Evolutionary conservation across 148 eudicot genomes (phyloP), one percentile per base, ranked within the genome.

Genomic region (Pouteria glomerata): DNA sequence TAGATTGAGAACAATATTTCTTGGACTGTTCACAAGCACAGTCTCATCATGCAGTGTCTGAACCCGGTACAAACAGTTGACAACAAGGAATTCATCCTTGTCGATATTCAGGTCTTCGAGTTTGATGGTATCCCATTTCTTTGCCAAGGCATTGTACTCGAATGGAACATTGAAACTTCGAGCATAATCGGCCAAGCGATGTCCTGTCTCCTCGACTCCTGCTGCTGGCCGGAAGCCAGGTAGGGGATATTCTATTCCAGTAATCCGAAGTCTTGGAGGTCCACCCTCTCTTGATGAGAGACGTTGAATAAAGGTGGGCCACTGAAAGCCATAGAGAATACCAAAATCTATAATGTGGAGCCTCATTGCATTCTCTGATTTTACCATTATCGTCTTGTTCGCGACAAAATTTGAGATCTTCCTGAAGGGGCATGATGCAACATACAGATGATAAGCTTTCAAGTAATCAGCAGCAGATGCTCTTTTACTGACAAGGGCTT

Each of bases 321-420:
- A 89, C 44, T 89, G 95, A 66, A 89, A 89, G 18, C 94, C 94
- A 65, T 83, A 85, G 0, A 78, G 82, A 52, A 83, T 85, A 11
- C 94, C 94, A 62, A 89, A 89, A 71, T 89, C 89, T 56, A 87
- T 85, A 47, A 89, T 77, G 68, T 87, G 95, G 33, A 89, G 60
- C 62, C 77, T 76, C 42, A 69, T 14, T 15, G 84, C 76, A 62
- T 75, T 66, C 56, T 35, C 16, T 11, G 88, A 69, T 31, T 76
- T 76, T 61, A 67, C 57, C 65, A 72, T 76, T 39, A 81, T 84
- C 18, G 83, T 82, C 74, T 56, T 82, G 77, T 79, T 86, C 1
- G 90, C 69, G 69, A 83, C 78, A 63, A 81, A 79, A 45, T 82
- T 81, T 16, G 90, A 86, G 19, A 89, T 51, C 64, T 80, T 86